These are phyloP conservation scores for Gamarada debralockiae DNA, from an alignment of 495 filamentous ascomycete species.

Conservation along the genomic window DNA sequence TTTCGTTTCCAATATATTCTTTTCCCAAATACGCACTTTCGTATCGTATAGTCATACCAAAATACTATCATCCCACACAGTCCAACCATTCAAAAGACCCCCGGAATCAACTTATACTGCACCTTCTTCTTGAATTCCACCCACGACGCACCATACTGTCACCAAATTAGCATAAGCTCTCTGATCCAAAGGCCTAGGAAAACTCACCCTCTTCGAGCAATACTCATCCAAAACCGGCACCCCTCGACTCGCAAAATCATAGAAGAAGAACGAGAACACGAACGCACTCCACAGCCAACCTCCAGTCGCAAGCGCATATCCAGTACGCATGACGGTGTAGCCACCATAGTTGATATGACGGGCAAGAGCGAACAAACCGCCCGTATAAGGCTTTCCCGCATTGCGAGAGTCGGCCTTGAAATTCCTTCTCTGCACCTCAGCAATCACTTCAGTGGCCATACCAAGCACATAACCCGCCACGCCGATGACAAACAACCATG, in stretches of 20 bases:
- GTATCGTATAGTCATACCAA: too few species aligned
- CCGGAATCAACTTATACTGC: conserved; percentile 41
- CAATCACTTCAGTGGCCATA: conserved; percentile 41
- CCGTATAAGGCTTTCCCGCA: conserved; percentile 48
- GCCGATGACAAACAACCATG: conserved; percentile 36
- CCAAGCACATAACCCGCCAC: conserved; percentile 40
- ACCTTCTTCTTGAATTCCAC: conserved; percentile 38
- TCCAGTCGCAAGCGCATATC: conserved; percentile 43
- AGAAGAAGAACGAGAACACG: conserved; percentile 36
- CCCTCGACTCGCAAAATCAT: conserved; percentile 41
- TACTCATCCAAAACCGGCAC: conserved; percentile 48
- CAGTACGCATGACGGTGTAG: conserved; percentile 52
- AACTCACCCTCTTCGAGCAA: conserved; percentile 33
- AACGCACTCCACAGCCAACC: conserved; percentile 40
- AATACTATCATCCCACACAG: too few species aligned
- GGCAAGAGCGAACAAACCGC: conserved; percentile 47
- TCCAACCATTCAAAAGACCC: conserved; percentile 36
- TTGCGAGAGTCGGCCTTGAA: conserved; percentile 53
- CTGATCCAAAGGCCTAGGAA: not conserved
- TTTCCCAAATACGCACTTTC: too few species aligned
- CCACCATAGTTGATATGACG: conserved; percentile 59
- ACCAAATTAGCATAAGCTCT: not conserved
- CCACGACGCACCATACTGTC: conserved; percentile 41
- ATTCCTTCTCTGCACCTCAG: conserved; percentile 47
- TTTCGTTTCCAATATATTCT: too few species aligned